Evolutionary conservation across 1,139 yeast genomes (phyloP).

Genomic region (Hyphopichia fennica): DNA sequence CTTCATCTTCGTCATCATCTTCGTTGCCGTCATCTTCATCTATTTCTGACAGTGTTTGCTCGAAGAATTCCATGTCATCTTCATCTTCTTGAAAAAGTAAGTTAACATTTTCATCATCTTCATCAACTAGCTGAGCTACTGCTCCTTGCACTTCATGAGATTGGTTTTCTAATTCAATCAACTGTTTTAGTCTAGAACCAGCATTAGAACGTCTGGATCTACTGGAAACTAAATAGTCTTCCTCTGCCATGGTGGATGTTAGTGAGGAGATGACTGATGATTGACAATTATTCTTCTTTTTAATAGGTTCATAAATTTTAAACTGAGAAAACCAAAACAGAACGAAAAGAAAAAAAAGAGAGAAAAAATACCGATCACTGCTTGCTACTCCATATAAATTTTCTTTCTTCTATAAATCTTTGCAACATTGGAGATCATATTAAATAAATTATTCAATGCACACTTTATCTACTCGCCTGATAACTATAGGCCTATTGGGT

Average conservation of each 20-base stretch:
- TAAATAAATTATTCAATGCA: background rate
- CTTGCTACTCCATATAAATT: too few species aligned
- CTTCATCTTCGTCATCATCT: conserved; percentile 9
- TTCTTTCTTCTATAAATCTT: too few species aligned
- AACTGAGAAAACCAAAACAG: too few species aligned
- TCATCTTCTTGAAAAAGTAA: conserved; percentile 82
- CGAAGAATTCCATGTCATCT: conserved; percentile 72
- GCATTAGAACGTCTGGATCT: conserved; percentile 84
- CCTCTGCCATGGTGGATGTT: too few species aligned
- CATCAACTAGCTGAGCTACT: conserved; percentile 40
- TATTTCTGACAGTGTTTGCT: conserved; percentile 36
- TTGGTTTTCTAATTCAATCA: conserved; percentile 68
- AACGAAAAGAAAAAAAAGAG: too few species aligned
- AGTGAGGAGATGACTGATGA: too few species aligned
- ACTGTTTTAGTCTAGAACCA: conserved; percentile 76
- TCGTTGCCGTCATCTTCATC: conserved; percentile 15
- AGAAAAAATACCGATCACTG: too few species aligned
- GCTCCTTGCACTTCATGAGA: conserved; percentile 31
- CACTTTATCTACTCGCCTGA: background rate
- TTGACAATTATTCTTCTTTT: too few species aligned
- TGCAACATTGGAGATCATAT: too few species aligned
- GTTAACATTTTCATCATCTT: conserved; percentile 73
- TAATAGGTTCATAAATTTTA: too few species aligned
- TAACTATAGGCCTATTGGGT: background rate
- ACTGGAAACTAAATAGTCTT: conserved; percentile 62